A percentile compares a stretch with the other conserved stretches of the same genome.
Evolutionary conservation across 805 yeast species (phyloP).

Genomic region (Lipomyces starkeyi): DNA sequence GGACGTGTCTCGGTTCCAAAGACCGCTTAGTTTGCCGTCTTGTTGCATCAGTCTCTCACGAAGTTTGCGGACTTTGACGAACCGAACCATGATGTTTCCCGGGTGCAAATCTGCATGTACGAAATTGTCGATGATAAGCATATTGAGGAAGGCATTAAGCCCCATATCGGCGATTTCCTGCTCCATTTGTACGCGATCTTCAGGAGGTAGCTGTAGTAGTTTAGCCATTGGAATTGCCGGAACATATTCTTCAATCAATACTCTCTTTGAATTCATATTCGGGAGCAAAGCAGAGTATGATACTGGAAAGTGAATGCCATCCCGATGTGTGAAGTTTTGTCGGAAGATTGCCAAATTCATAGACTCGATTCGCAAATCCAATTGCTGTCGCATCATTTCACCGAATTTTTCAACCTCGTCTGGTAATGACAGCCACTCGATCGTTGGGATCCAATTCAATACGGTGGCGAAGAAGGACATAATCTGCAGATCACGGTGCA

Average conservation of each 20-base stretch:
- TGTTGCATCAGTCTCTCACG: constrained; percentile 10
- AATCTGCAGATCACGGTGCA: constrained; percentile 79
- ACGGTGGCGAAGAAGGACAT: constrained; percentile 79
- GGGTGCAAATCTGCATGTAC: constrained; percentile 98
- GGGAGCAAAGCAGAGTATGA: constrained; percentile 58
- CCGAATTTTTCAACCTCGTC: constrained; percentile 91
- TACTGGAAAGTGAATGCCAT: constrained; percentile 78
- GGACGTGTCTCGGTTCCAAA: constrained; percentile 29
- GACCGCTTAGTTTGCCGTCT: constrained; percentile 6
- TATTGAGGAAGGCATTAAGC: constrained; percentile 87
- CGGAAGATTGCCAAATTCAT: constrained; percentile 75
- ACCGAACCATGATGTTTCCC: constrained; percentile 85
- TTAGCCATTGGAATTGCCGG: constrained; percentile 82
- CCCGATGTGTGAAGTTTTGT: constrained; percentile 62
- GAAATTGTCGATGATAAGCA: constrained; percentile 91
- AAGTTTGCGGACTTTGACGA: constrained; percentile 52
- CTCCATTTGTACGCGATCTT: constrained; percentile 48
- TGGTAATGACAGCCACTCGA: constrained; percentile 97
- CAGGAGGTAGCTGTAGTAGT: constrained; percentile 56
- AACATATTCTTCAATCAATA: constrained; percentile 84
- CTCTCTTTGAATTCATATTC: constrained; percentile 61
- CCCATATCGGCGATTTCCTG: constrained; percentile 74
- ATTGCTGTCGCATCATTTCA: constrained; percentile 81
- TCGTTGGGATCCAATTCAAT: constrained; percentile 80
- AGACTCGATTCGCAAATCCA: constrained; percentile 90